phyloP scores from a whole-genome alignment of 202 grass and related monocot species.

The Dendrocalamus latiflorus region DNA sequence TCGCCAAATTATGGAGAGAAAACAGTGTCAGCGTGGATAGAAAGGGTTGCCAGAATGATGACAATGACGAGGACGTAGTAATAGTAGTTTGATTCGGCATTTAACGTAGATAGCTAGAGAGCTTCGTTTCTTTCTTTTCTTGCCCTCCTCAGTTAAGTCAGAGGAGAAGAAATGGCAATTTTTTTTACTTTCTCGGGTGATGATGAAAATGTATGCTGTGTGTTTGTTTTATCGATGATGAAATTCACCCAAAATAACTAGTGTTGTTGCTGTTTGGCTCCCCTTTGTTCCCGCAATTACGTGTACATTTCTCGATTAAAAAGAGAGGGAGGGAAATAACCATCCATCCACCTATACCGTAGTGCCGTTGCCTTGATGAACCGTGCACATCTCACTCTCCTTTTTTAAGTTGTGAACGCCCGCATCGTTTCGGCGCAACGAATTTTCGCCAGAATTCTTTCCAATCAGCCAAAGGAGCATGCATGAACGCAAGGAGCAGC shows the following conservation, averaged over 20 bases:
- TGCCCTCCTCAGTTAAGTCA: neutral
- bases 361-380: neutral
- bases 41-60: neutral
- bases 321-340: too few species aligned
- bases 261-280: neutral
- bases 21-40: neutral
- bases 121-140: neutral
- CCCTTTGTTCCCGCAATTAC: too few species aligned
- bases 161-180: neutral
- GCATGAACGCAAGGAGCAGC: neutral
- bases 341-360: neutral
- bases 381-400: neutral
- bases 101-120: slow-evolving; percentile 2
- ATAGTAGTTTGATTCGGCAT: neutral
- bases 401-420: neutral
- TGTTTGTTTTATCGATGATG: neutral
- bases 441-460: neutral
- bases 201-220: neutral
- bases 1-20: slow-evolving; percentile 35
- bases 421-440: neutral
- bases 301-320: too few species aligned
- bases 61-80: neutral
- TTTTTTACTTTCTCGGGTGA: neutral
- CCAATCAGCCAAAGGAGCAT: neutral
- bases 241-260: neutral